These are phyloP conservation scores for Monsonia emarginata DNA, from an alignment of 441 rosid species.

Conservation along the genomic window DNA sequence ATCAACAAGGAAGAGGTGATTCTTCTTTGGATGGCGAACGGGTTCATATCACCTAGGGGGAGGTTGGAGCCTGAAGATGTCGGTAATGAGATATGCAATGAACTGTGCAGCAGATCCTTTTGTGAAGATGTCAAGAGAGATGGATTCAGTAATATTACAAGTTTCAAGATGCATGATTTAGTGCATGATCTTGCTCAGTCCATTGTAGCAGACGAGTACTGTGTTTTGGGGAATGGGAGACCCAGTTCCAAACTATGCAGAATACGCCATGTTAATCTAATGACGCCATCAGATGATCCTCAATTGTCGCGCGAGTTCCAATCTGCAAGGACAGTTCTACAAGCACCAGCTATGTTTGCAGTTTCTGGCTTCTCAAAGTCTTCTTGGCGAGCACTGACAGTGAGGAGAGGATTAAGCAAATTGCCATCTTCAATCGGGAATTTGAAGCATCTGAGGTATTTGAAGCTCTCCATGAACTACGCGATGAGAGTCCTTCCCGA, in stretches of 20 bases:
- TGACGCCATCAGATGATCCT: no score
- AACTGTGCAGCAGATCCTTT: conserved; percentile 4
- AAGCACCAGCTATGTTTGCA: not conserved
- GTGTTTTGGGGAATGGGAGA: not conserved
- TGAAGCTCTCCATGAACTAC: not conserved
- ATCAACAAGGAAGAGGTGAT: not conserved
- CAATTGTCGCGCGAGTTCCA: not conserved
- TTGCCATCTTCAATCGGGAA: not conserved
- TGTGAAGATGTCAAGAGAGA: conserved; percentile 1
- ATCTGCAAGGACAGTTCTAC: not conserved
- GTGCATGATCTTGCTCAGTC: not conserved
- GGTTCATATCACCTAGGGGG: not conserved
- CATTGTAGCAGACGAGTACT: not conserved
- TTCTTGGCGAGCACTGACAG: not conserved
- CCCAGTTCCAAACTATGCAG: not conserved
- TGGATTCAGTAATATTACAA: no score
- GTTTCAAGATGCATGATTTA: conserved; percentile 6
- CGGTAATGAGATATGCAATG: not conserved
- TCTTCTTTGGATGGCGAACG: not conserved
- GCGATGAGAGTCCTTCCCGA: not conserved
- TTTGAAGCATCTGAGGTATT: not conserved
- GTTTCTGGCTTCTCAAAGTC: not conserved
- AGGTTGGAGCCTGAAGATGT: not conserved
- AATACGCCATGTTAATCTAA: no score
- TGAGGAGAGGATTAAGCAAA: not conserved